phyloP scores from a whole-genome alignment of 2,329 filamentous ascomycete species.

The Fusarium coicis region DNA sequence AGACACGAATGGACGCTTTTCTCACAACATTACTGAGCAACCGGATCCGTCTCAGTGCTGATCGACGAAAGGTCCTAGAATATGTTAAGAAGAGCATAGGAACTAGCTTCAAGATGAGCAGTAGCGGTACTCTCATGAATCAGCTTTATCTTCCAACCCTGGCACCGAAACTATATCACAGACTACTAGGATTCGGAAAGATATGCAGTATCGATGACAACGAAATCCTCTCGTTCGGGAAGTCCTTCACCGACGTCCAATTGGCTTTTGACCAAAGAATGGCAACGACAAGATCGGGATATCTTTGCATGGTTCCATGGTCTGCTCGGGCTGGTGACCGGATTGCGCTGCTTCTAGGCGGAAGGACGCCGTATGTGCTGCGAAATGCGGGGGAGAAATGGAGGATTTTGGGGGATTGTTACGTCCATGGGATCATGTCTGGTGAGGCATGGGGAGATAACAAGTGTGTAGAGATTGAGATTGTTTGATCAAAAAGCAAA shows the following conservation, averaged over 20 bases:
- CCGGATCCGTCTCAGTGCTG: not conserved
- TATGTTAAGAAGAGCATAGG: fast-evolving
- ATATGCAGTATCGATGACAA: not conserved
- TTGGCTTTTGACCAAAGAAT: conserved; percentile 1
- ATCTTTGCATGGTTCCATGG: not conserved
- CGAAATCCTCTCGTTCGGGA: not conserved
- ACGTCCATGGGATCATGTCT: conserved; percentile 8
- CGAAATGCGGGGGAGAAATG: not conserved
- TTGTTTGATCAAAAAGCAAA: not conserved
- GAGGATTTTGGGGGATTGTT: conserved; percentile 7
- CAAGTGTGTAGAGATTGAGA: not conserved
- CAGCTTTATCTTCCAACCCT: fast-evolving
- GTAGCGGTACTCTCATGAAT: not conserved
- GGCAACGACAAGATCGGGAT: not conserved
- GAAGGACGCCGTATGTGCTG: not conserved
- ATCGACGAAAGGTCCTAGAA: not conserved
- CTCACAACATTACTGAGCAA: not conserved
- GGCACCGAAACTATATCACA: not conserved
- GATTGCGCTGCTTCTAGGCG: not conserved
- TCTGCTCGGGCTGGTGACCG: not conserved
- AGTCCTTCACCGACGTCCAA: not conserved
- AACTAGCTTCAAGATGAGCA: not conserved
- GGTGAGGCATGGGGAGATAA: not conserved
- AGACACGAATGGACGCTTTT: not conserved
- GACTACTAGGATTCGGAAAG: not conserved